These are phyloP conservation scores for Microbotryomycetes sp. DNA, from an alignment of 1,284 basidiomycete genomes.

Conservation along the genomic window DNA sequence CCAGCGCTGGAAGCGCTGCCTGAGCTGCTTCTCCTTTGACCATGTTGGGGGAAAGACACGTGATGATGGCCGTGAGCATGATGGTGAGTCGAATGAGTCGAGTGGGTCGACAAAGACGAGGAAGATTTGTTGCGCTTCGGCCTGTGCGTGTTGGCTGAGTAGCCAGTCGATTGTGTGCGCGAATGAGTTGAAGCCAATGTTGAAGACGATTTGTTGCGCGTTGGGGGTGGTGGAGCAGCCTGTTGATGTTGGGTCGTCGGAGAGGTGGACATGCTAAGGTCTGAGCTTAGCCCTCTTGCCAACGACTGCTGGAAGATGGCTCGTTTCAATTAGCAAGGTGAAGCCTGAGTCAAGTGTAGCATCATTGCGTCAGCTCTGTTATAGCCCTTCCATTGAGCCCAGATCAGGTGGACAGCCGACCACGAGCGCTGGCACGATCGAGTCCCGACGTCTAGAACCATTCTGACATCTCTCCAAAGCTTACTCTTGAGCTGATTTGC, in stretches of 20 bases:
- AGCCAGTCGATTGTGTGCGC: constrained; percentile 11
- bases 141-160: constrained; percentile 3
- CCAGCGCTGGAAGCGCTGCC: background rate
- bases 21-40: constrained; percentile 1
- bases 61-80: constrained; percentile 16
- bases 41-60: constrained; percentile 24
- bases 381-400: no score
- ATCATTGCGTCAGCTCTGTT: no score
- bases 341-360: no score
- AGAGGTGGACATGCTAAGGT: background rate
- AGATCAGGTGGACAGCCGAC: no score
- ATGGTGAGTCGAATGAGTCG: background rate
- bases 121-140: constrained; percentile 30
- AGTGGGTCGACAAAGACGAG: constrained; percentile 8
- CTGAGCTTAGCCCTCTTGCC: background rate
- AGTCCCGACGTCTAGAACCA: no score
- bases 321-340: no score
- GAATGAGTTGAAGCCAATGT: constrained; percentile 24
- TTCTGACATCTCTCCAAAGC: no score
- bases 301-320: background rate
- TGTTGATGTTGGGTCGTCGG: background rate
- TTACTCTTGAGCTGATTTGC: no score
- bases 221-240: constrained; percentile 14
- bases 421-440: no score
- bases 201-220: constrained; percentile 31